Base-by-base conservation (phyloP, 73 alveolate species). In the Durusdinium trenchii region DNA sequence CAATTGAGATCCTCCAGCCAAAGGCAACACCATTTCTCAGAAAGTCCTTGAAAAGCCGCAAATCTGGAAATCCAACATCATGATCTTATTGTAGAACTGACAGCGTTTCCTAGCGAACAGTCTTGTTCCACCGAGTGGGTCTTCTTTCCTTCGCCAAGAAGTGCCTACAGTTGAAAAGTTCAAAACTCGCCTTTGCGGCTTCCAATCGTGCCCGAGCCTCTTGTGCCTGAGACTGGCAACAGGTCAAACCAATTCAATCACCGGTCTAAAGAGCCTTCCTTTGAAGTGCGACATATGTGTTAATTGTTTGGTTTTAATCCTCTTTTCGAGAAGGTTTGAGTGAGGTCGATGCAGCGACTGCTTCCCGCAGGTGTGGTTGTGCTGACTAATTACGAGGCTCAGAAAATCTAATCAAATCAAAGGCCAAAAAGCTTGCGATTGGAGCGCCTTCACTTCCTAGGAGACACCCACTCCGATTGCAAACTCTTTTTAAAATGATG, bases 151-250 rank as follows among this genome's bases (percentile, higher is more conserved):
- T 54, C 28, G 64, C 64, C 9, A 12, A 9, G 64, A 9, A 20
- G 9, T 35, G 43, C 26, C n/a, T n/a, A n/a, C n/a, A n/a, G n/a
- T n/a, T n/a, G n/a, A n/a, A n/a, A n/a, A n/a, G n/a, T n/a, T n/a
- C n/a, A n/a, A n/a, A n/a, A n/a, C 51, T 3, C 30, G 54, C 96
- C 96, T 90, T 90, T 71, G 96, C 96, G 12, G 62, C 73, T 75
- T 90, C 96, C 45, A 90, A 52, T 42, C 86, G 82, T 6, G 84
- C 42, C 57, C 96, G 67, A 1, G 96, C 96, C 30, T 38, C 54
- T 47, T 90, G 96, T 0, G 96, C 96, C 96, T 90, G 46, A 26
- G 42, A 67, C 43, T 32, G 81, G 81, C 36, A 26, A 42, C 81
- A 60, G 42, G 42, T 6, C 42, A n/a, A n/a, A n/a, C n/a, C n/a